Percentiles rank a stretch among this genome's conserved stretches.
Evolutionary conservation across 768 basidiomycete species (phyloP).

Genomic region (Chalciporus piperatus): DNA sequence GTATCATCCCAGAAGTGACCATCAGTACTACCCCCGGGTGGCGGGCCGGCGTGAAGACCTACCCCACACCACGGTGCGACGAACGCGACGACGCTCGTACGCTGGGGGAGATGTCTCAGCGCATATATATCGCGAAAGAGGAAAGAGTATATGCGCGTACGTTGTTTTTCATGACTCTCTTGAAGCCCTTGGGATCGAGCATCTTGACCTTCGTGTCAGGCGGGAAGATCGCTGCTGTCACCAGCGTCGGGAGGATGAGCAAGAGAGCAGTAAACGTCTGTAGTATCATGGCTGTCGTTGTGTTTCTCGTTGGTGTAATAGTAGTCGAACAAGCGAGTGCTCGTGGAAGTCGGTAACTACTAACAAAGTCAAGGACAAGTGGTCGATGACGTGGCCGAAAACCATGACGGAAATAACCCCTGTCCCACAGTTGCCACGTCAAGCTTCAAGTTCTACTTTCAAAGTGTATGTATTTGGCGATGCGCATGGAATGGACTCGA

Average conservation of each 20-base stretch:
- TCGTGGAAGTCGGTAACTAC: neutral
- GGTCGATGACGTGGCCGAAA: conserved; percentile 14
- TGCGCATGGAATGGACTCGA: neutral
- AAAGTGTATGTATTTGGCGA: too few relatives aligned
- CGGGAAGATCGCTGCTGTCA: conserved; percentile 46
- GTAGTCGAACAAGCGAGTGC: neutral
- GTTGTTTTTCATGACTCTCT: conserved; percentile 68
- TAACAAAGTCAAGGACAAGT: too few relatives aligned
- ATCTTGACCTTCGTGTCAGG: conserved; percentile 64
- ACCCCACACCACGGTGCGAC: conserved; percentile 96
- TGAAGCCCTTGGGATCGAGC: conserved; percentile 69
- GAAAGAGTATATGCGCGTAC: conserved; percentile 43
- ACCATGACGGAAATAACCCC: conserved; percentile 5
- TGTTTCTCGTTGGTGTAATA: neutral
- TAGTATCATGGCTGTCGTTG: conserved; percentile 21
- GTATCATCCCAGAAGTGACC: neutral
- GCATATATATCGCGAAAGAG: neutral
- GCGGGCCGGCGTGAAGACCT: conserved; percentile 23
- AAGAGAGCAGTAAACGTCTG: conserved; percentile 14
- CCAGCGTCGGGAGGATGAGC: conserved; percentile 34
- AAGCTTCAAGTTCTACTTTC: too few relatives aligned
- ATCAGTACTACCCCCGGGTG: neutral
- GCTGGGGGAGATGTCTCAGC: conserved; percentile 40
- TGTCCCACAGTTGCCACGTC: neutral
- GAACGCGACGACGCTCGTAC: conserved; percentile 81